A percentile compares a stretch with the other conserved stretches of the same genome.
These are phyloP conservation scores for Moelleriella libera DNA, from an alignment of 2,329 filamentous ascomycete genomes.

Conservation along the genomic window DNA sequence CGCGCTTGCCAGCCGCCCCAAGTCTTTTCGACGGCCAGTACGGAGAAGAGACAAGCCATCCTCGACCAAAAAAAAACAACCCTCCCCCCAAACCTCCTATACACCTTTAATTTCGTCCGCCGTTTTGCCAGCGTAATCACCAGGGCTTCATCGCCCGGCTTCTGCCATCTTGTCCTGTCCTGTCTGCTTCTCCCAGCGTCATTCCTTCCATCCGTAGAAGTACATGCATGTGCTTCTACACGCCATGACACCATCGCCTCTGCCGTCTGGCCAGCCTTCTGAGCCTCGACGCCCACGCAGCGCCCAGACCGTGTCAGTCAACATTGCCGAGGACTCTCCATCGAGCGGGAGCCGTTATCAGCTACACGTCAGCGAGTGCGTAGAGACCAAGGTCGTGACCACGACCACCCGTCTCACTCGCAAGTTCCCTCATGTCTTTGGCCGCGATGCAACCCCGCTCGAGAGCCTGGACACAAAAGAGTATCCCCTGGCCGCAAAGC, in stretches of 20 bases:
- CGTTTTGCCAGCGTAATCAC: neutral
- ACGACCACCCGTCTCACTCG: conserved; percentile 83
- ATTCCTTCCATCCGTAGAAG: neutral
- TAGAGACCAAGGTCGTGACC: conserved; percentile 62
- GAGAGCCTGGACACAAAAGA: conserved; percentile 70
- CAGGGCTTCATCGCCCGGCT: conserved; percentile 2
- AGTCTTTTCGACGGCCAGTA: neutral
- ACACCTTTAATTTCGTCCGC: neutral
- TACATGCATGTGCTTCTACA: neutral
- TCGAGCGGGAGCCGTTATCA: conserved; percentile 26
- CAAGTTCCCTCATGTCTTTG: conserved; percentile 72
- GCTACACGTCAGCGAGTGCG: conserved; percentile 48
- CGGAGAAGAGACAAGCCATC: neutral
- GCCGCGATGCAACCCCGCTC: conserved; percentile 58
- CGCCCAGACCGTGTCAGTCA: conserved; percentile 29
- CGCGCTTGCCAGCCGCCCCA: conserved; percentile 4
- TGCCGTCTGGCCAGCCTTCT: conserved; percentile 18
- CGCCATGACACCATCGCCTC: conserved; percentile 24
- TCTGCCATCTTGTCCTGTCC: neutral
- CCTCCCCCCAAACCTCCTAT: neutral
- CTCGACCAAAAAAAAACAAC: neutral
- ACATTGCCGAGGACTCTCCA: conserved; percentile 26
- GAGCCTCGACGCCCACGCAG: conserved; percentile 19
- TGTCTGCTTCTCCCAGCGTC: conserved; percentile 5
- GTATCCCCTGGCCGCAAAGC: conserved; percentile 73